Evolutionary conservation across 805 yeast species (phyloP), one percentile per base, ranked within the genome.

Genomic region (Candida corydali): DNA sequence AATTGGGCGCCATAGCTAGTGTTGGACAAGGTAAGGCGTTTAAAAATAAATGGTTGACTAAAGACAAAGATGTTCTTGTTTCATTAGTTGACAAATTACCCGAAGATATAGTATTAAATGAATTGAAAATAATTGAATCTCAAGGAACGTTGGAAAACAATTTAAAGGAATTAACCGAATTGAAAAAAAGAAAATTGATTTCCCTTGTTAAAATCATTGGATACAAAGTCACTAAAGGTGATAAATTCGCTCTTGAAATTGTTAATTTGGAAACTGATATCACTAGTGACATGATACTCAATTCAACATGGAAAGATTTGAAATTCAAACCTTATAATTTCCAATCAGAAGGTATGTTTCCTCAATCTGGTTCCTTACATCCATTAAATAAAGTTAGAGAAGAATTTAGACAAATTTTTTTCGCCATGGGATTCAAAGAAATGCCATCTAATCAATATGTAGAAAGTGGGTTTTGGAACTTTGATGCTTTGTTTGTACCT

Each of bases 381-480:
- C 99, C 99, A 25, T 75, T 93, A 54, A 87, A 80, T 71, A 93
- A 93, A 65, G 98, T 93, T 41, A 80, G 97, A 56, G 97, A 91
- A 65, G 98, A 93, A 64, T 93, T 93, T 69, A 78, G 98, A 69
- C 95, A 89, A 63, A 91, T 93, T 56, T 93, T 93, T 78, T 91
- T 93, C 69, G 80, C 93, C 26, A 80, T 93, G 89, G 99, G 99
- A 6, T 93, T 93, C 80, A 80, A 93, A 19, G 99, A 93, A 69
- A 93, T 93, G 99, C 96, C 98, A 42, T 83, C 98, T 17, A 91
- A 91, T 63, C 96, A 91, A 63, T 93, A 89, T 60, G 99, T 93
- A 36, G 99, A 93, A 59, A 78, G 93, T 12, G 98, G 98, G 4
- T 93, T 93, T 80, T 93, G 99, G 99, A 93, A 93, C 67, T 93